Evolutionary conservation across 352 stramenopile species (phyloP), one percentile per base, ranked within the genome.

Genomic region (Globisporangium iwayamae): DNA sequence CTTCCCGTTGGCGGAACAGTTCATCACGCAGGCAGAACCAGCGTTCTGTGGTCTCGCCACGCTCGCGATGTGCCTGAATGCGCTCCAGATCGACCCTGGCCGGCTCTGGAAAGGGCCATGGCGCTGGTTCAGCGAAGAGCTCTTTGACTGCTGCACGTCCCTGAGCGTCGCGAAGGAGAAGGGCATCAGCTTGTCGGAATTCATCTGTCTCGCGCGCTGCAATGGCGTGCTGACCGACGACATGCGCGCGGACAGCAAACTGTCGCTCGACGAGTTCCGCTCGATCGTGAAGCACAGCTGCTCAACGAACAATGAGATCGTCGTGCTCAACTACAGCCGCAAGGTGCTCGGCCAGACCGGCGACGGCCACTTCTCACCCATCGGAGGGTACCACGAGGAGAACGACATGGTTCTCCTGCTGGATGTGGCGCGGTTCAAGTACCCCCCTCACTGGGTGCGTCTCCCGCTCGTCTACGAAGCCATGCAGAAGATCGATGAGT

Each of bases 371-470:
- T 99, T 99, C 70, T 98, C 89, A 32, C 96, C 96, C 14, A 92
- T 99, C 62, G 96, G 87, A 53, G 96, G 93, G 2, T 99, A 98
- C 73, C 84, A 98, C 71, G 73, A 76, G 52, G 79, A 78, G 68
- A 82, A 85, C 11, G 94, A 98, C 48, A 90, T 92, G 79, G 92
- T 98, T 43, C 75, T 99, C 13, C 83, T 99, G 38, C 78, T 99
- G 62, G 97, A 99, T 68, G 96, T 97, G 10, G 94, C 96, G 32
- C 75, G 93, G 18, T 98, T 98, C 81, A 98, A 98, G 74, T 98
- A 99, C 72, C 87, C 94, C 30, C 96, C 96, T 39, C 82, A 91
- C 63, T 91, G 83, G 83, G 77, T 91, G 30, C 77, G 79, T 46
- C 70, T 91, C 30, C 77, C 75, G 8, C 62, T 68, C 4, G 72